A percentile compares a stretch with the other conserved stretches of the same genome.
Evolutionary conservation across 2,329 filamentous ascomycete genomes (phyloP).

Genomic region (Penicillium thymicola): DNA sequence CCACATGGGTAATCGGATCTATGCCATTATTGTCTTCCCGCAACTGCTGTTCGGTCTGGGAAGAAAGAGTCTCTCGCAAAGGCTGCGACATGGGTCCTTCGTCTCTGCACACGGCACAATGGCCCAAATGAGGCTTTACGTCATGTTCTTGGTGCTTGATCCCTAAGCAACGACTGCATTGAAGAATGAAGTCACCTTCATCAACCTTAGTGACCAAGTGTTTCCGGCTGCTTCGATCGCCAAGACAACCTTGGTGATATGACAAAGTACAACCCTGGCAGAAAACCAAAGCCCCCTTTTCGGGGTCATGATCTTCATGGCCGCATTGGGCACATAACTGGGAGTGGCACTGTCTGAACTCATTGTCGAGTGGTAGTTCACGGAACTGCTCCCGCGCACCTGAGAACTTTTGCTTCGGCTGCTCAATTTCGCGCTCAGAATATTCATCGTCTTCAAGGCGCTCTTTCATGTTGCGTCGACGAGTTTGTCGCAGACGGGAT

Average conservation of each 20-base stretch:
- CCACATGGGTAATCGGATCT: constrained; percentile 69
- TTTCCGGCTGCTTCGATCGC: constrained; percentile 68
- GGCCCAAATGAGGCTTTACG: constrained; percentile 65
- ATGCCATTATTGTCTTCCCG: constrained; percentile 73
- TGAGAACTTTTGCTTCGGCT: constrained; percentile 47
- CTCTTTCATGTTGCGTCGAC: constrained; percentile 46
- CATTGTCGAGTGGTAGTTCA: constrained; percentile 56
- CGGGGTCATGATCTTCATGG: constrained; percentile 50
- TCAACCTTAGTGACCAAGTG: constrained; percentile 85
- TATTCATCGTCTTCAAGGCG: constrained; percentile 31
- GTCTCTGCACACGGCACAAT: constrained; percentile 67
- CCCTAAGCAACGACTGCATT: constrained; percentile 82
- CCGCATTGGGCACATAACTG: constrained; percentile 70
- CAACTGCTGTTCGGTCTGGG: constrained; percentile 78
- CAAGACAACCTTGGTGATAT: constrained; percentile 81
- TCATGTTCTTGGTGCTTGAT: constrained; percentile 62
- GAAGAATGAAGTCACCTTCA: constrained; percentile 74
- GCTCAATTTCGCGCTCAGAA: constrained; percentile 43
- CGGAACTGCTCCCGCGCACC: constrained; percentile 74
- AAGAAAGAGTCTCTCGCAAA: constrained; percentile 69
- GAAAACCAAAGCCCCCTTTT: constrained; percentile 69
- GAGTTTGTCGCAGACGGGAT: constrained; percentile 26
- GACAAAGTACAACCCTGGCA: constrained; percentile 87
- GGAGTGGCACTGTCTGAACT: constrained; percentile 69
- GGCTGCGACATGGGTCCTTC: constrained; percentile 68